Conservation (phyloP, 305 asterid genomes). For the Solanum aculeatissimum region DNA sequence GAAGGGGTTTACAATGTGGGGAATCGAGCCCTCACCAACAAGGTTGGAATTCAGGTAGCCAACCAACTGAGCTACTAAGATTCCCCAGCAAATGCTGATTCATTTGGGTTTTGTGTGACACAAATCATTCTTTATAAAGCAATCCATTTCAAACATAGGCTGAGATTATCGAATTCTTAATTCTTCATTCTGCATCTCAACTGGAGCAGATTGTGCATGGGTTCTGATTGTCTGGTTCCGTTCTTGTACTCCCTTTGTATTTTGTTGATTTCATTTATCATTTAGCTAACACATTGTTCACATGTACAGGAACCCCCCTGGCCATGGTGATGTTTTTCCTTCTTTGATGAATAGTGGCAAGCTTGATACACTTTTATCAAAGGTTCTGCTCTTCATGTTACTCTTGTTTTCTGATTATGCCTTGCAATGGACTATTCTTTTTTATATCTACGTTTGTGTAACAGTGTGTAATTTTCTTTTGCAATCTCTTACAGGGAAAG, state of each 20-base stretch:
- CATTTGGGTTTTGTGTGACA: background rate
- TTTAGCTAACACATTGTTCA: background rate
- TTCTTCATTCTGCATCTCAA: background rate
- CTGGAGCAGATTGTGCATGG: background rate
- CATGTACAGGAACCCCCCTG: constrained; percentile 66
- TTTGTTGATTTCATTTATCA: background rate
- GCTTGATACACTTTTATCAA: constrained; percentile 55
- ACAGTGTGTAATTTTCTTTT: background rate
- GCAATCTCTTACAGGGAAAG: constrained; percentile 45
- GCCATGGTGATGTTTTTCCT: constrained; percentile 85
- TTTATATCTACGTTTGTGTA: background rate
- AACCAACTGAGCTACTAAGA: no score
- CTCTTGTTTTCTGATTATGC: background rate
- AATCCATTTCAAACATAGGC: background rate
- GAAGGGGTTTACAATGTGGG: no score
- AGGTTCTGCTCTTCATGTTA: constrained; percentile 24
- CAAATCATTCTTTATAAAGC: background rate
- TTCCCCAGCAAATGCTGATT: background rate
- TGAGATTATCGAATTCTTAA: background rate
- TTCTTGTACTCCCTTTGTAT: background rate
- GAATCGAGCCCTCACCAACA: no score
- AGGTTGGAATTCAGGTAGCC: no score
- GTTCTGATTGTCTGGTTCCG: background rate
- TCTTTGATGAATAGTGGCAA: constrained; percentile 75
- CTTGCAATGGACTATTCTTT: background rate